Evolutionary conservation across 1,284 basidiomycete genomes (phyloP).

Genomic region (Sphaerobolus stellatus): DNA sequence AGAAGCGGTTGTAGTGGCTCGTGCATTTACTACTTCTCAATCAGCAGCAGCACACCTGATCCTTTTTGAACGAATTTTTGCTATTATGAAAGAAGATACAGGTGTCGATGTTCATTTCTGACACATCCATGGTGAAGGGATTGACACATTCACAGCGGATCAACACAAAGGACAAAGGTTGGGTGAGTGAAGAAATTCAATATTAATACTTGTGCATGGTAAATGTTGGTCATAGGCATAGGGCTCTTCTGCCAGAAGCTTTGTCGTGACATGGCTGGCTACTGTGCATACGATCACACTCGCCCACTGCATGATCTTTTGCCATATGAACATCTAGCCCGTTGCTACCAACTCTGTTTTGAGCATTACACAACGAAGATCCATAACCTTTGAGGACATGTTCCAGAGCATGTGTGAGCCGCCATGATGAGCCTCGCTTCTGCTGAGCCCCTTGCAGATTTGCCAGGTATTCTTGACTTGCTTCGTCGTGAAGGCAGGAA

Average conservation of each 20-base stretch:
- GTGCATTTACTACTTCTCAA: slow-evolving; percentile 26
- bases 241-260: neutral
- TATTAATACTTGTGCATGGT: neutral
- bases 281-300: neutral
- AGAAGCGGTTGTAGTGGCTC: slow-evolving; percentile 19
- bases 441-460: slow-evolving; percentile 3
- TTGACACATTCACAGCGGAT: slow-evolving; percentile 24
- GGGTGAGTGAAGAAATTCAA: slow-evolving; percentile 8
- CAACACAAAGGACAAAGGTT: slow-evolving; percentile 27
- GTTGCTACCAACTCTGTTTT: slow-evolving; percentile 8
- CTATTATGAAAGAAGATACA: slow-evolving; percentile 21
- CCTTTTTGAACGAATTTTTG: slow-evolving; percentile 23
- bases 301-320: neutral
- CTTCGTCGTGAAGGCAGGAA: slow-evolving; percentile 5
- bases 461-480: neutral
- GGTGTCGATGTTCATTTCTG: slow-evolving; percentile 18
- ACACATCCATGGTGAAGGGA: slow-evolving; percentile 26
- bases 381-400: neutral
- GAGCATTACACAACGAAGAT: slow-evolving; percentile 6
- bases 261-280: neutral
- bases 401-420: neutral
- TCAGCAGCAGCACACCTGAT: slow-evolving; percentile 23
- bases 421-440: slow-evolving; percentile 10
- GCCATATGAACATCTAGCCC: slow-evolving; percentile 6
- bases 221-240: neutral